A percentile compares a stretch with the other conserved stretches of the same genome.
Conservation (phyloP, 176 grass and related monocot species). For the Calamus simplicifolius region DNA sequence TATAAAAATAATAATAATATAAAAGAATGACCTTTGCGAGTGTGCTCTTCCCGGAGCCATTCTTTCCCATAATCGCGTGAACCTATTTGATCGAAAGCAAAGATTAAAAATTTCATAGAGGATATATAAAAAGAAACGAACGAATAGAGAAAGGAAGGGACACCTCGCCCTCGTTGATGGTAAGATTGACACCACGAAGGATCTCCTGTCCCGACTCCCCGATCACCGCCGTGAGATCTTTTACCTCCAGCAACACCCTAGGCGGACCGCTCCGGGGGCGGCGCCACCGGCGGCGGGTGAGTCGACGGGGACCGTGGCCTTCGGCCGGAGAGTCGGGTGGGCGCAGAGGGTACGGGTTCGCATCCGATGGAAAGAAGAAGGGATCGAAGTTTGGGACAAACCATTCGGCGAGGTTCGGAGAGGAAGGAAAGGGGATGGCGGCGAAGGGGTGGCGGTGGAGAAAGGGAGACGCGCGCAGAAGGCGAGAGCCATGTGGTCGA, state of each 20-base stretch:
- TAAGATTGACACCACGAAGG: slow-evolving; percentile 58
- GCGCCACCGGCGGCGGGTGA: slow-evolving; percentile 7
- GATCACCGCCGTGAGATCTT: slow-evolving; percentile 59
- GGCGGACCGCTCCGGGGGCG: not conserved
- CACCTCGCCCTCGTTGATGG: slow-evolving; percentile 73
- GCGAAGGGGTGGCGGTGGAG: no score
- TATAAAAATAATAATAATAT: not conserved
- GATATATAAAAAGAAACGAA: no score
- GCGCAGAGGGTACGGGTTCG: slow-evolving; percentile 4
- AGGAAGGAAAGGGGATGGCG: no score
- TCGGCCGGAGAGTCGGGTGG: slow-evolving; percentile 8
- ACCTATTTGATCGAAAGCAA: slow-evolving; percentile 26
- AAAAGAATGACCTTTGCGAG: slow-evolving; percentile 56
- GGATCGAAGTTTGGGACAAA: not conserved
- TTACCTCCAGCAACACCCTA: slow-evolving; percentile 53
- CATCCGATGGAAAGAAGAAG: not conserved
- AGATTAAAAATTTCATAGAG: no score
- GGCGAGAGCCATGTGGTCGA: no score
- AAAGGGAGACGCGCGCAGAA: no score
- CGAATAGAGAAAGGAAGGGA: no score
- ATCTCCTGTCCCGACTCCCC: slow-evolving; percentile 48
- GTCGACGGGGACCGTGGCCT: slow-evolving; percentile 21
- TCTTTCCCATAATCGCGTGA: slow-evolving; percentile 91
- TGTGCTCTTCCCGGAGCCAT: slow-evolving; percentile 94
- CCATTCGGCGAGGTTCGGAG: no score